Conservation (phyloP, 495 filamentous ascomycete species). For the Penicillium dipodomyicola region DNA sequence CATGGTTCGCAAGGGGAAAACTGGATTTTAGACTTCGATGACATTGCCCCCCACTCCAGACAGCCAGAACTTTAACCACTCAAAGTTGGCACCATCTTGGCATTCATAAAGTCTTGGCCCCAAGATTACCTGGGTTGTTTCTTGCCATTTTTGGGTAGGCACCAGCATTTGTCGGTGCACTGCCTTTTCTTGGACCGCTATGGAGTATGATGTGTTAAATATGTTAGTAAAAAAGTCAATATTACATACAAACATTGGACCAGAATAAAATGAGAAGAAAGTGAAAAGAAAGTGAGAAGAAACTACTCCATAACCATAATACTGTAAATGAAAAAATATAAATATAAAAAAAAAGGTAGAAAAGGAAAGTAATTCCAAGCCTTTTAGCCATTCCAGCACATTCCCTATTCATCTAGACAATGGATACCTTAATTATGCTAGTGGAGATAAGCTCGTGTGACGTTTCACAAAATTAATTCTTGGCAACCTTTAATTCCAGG, state of each 20-base stretch:
- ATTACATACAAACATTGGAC: neutral
- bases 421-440: conserved; percentile 39
- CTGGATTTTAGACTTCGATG: conserved; percentile 28
- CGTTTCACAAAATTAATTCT: conserved; percentile 39
- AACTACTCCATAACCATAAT: neutral
- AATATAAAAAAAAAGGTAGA: neutral
- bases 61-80: conserved; percentile 6
- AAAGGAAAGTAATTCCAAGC: neutral
- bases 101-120: conserved; percentile 11
- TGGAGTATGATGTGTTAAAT: neutral
- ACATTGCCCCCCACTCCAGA: conserved; percentile 21
- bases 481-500: conserved; percentile 31
- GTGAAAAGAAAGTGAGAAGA: too few relatives aligned
- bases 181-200: neutral
- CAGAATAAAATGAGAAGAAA: neutral
- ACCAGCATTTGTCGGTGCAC: conserved; percentile 7
- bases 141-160: conserved; percentile 2
- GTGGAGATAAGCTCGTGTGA: conserved; percentile 49
- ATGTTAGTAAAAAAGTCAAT: neutral
- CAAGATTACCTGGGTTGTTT: conserved; percentile 6
- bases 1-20: conserved; percentile 18
- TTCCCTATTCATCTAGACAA: conserved; percentile 19
- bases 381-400: conserved; percentile 6
- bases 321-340: neutral
- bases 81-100: conserved; percentile 19